Evolutionary conservation across 768 basidiomycete genomes (phyloP).

Genomic region (Amanita muscaria): DNA sequence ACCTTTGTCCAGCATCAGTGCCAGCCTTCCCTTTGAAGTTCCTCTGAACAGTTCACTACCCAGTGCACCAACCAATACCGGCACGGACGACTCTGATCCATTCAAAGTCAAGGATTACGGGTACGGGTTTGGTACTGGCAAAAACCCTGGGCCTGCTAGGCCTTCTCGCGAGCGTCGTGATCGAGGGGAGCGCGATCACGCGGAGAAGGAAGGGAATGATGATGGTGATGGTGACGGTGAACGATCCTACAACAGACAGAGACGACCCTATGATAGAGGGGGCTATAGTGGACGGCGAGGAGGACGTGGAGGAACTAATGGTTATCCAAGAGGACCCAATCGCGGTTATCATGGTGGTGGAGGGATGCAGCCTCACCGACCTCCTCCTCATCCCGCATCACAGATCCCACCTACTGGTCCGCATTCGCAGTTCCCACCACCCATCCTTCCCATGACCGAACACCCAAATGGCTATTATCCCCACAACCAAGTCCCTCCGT

Average conservation of each 20-base stretch:
- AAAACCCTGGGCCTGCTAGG: conserved; percentile 1
- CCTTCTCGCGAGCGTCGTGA: conserved; percentile 11
- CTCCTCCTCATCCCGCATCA: conserved; percentile 21
- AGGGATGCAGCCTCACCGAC: conserved; percentile 20
- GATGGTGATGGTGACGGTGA: conserved; percentile 26
- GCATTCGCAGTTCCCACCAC: conserved; percentile 24
- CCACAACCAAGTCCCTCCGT: conserved; percentile 10
- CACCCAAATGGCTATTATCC: conserved; percentile 12
- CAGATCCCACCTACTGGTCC: conserved; percentile 21
- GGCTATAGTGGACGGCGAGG: conserved; percentile 17
- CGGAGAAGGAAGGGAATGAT: conserved; percentile 13
- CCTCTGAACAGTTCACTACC: not conserved
- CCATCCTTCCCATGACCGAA: conserved; percentile 12
- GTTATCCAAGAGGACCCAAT: conserved; percentile 29
- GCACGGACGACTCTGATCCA: conserved; percentile 22
- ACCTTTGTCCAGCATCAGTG: conserved; percentile 7
- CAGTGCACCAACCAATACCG: not conserved
- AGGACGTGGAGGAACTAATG: conserved; percentile 21
- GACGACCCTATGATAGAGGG: conserved; percentile 21
- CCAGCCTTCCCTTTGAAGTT: conserved; percentile 6
- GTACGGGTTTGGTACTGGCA: conserved; percentile 47
- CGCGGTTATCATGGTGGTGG: conserved; percentile 26
- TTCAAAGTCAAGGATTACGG: conserved; percentile 56
- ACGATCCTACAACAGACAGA: conserved; percentile 10
- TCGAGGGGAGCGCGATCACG: conserved; percentile 7